These are phyloP conservation scores for Heliosperma pusillum DNA, from an alignment of 148 eudicot genomes.

Conservation along the genomic window DNA sequence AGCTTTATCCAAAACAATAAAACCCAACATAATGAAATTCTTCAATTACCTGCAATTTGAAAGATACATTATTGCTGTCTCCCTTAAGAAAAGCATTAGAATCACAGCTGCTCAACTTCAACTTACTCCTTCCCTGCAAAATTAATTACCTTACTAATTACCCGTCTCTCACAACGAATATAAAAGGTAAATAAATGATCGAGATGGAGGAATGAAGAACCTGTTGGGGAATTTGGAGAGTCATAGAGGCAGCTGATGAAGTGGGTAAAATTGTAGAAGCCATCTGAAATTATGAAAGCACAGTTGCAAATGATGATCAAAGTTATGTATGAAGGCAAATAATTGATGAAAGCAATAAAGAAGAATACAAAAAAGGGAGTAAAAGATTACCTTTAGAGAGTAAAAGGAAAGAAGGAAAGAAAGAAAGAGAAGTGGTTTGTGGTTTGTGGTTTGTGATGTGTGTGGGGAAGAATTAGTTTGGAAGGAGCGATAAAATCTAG, in stretches of 20 bases:
- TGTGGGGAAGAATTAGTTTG: not conserved
- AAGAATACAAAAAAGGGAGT: not conserved
- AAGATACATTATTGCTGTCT: conserved; percentile 35
- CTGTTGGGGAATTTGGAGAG: conserved; percentile 46
- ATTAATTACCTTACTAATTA: not conserved
- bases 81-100: conserved; percentile 39
- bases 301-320: not conserved
- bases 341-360: not conserved
- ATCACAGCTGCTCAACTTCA: conserved; percentile 32
- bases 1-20: not conserved
- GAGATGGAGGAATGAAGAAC: conserved; percentile 21
- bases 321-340: too few relatives aligned
- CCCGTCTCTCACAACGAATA: not conserved
- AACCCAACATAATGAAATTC: not conserved
- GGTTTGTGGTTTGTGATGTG: too few relatives aligned
- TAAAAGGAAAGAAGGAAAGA: too few relatives aligned
- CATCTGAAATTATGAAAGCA: conserved; percentile 30
- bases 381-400: conserved; percentile 4
- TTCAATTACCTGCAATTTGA: conserved; percentile 46
- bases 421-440: not conserved
- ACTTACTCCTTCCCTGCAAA: conserved; percentile 47
- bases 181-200: not conserved
- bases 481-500: conserved; percentile 6
- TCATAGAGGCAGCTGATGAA: conserved; percentile 39
- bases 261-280: conserved; percentile 53